Evolutionary conservation across 257 asterid species (phyloP), one percentile per base, ranked within the genome.

Genomic region (Paulownia fortunei): DNA sequence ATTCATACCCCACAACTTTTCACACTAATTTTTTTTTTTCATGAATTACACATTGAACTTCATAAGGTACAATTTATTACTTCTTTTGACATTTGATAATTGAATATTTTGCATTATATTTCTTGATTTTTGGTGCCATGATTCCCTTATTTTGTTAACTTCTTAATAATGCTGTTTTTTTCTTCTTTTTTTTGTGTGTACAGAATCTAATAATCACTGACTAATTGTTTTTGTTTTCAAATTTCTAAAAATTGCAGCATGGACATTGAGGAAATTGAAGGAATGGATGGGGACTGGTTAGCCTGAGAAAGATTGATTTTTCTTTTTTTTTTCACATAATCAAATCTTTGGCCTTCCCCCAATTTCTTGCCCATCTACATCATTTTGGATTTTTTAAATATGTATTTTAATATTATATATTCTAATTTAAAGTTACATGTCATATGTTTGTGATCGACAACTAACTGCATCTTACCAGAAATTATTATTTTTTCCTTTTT

Each of bases 251-350:
- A 12, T 75, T 80, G 89, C 97, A 94, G 98, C 84, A 88, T 92
- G 97, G 97, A 92, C 70, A 94, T 92, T 67, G 97, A 87, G 54
- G 98, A 89, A 79, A 94, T 90, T 71, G 97, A 92, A 84, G 97
- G 90, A 61, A 89, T 92, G 84, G 95, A 93, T 77, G 97, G 82
- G 60, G 98, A 90, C 64, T 94, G 98, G 98, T 82, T 91, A 76
- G 87, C 93, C 81, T 91, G 87, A 87, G 84, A 79, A 76, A 81
- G 86, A 86, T 82, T 68, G 87, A 86, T 86, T 82, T 58, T 74
- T 77, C 77, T 78, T 81, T 80, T 59, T 66, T 61, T 74, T 73
- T 73, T 79, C 55, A 47, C 69, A 77, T 76, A 81, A 86, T 88
- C 86, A 86, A 84, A 86, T 87, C 85, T 82, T 80, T 62, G 56